A percentile compares a stretch with the other conserved stretches of the same genome.
These are phyloP conservation scores for Apiospora arundinis DNA, from an alignment of 2,329 filamentous ascomycete genomes.

Conservation along the genomic window DNA sequence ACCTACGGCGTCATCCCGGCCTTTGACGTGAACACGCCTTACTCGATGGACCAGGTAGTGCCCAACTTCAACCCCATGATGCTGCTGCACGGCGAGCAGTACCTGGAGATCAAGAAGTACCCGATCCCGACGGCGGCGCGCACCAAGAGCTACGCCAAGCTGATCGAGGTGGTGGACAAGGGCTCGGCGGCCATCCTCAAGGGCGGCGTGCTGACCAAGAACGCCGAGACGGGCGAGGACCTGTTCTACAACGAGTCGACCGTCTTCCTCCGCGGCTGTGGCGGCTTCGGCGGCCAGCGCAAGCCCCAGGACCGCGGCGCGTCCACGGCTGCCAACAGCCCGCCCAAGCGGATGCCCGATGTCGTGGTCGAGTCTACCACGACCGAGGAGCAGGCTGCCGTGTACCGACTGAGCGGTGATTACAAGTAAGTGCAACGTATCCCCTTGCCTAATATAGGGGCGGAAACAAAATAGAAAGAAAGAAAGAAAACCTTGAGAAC, in stretches of 20 bases:
- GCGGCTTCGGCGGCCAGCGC: slow-evolving; percentile 85
- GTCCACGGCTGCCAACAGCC: slow-evolving; percentile 78
- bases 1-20: slow-evolving; percentile 97
- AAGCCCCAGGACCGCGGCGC: slow-evolving; percentile 81
- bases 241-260: slow-evolving; percentile 97
- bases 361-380: slow-evolving; percentile 85
- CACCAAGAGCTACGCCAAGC: slow-evolving; percentile 76
- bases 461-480: no score
- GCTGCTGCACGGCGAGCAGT: slow-evolving; percentile 98
- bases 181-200: slow-evolving; percentile 86
- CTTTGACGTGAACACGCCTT: slow-evolving; percentile 84
- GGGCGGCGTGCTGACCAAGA: slow-evolving; percentile 79
- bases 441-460: slow-evolving; percentile 31
- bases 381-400: slow-evolving; percentile 85
- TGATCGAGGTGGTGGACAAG: slow-evolving; percentile 97
- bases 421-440: slow-evolving; percentile 66
- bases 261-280: slow-evolving; percentile 90
- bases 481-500: not conserved
- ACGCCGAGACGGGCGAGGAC: slow-evolving; percentile 84
- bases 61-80: slow-evolving; percentile 99
- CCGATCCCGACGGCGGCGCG: slow-evolving; percentile 86
- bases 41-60: slow-evolving; percentile 80
- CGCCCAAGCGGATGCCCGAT: slow-evolving; percentile 80
- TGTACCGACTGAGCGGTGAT: slow-evolving; percentile 94
- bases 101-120: slow-evolving; percentile 90